These are phyloP conservation scores for Grosmannia penicillata DNA, from an alignment of 2,329 filamentous ascomycete species.

Conservation along the genomic window DNA sequence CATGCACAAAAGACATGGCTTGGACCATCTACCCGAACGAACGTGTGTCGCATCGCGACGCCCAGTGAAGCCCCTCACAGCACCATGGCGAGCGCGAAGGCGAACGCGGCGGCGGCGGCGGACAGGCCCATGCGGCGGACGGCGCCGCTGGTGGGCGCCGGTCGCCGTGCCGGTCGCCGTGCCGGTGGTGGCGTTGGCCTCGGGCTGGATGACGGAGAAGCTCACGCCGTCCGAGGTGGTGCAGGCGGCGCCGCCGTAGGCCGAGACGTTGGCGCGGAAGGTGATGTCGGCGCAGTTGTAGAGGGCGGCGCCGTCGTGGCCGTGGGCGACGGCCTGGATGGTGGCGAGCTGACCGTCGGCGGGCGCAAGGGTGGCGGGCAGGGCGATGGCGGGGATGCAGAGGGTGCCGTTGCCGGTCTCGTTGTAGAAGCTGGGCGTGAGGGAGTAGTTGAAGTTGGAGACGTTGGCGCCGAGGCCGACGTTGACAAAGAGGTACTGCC, in stretches of 20 bases:
- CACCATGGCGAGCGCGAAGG: not conserved
- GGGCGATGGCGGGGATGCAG: slow-evolving; percentile 44
- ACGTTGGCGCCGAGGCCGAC: slow-evolving; percentile 31
- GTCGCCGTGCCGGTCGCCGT: slow-evolving; percentile 2
- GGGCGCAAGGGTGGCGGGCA: slow-evolving; percentile 35
- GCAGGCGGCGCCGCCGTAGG: slow-evolving; percentile 34
- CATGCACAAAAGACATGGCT: no score
- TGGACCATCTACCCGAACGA: no score
- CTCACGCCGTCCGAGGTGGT: slow-evolving; percentile 41
- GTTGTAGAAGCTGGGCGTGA: slow-evolving; percentile 44
- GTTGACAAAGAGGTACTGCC: slow-evolving; percentile 39
- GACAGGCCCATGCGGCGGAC: not conserved
- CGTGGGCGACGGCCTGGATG: slow-evolving; percentile 54
- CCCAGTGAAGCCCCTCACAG: no score
- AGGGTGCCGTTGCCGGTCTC: slow-evolving; percentile 47
- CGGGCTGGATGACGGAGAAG: slow-evolving; percentile 16
- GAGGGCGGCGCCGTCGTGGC: slow-evolving; percentile 41
- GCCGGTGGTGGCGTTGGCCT: slow-evolving; percentile 11
- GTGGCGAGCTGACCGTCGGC: slow-evolving; percentile 48
- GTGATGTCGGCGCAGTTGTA: slow-evolving; percentile 68
- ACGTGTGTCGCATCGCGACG: no score
- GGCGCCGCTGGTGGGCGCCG: not conserved
- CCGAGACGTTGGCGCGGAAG: slow-evolving; percentile 38
- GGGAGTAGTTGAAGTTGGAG: slow-evolving; percentile 53
- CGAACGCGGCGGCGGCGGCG: not conserved